Evolutionary conservation across 2,329 filamentous ascomycete genomes (phyloP), one percentile per base, ranked within the genome.

Genomic region (Fusarium udum): DNA sequence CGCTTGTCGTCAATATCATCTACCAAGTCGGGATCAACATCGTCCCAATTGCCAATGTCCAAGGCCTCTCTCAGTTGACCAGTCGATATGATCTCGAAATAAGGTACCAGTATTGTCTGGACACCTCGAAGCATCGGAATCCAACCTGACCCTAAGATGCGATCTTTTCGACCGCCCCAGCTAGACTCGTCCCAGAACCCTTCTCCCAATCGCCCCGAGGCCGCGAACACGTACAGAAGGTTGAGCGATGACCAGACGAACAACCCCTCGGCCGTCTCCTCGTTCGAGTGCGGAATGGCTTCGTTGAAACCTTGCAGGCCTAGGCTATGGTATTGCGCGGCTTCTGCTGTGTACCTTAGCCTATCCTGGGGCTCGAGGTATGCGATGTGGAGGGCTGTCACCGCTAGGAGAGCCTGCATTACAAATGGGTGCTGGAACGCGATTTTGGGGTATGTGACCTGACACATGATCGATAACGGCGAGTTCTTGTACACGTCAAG

Each of bases 161-260:
- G 46, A 8, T 67, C 64, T 53, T 67, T 67, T 7, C 53, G 64
- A 0, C 16, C 39, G 1, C 22, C 34, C 22, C 32, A 26, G 6
- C 40, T 46, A 7, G 64, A 46, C 2, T 67, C 63, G 1, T 61
- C 53, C 64, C 64, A 67, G 4, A 61, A 11, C 1, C 34, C 64
- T 26, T 67, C 13, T 4, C 64, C 63, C 11, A 67, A 8, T 10
- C 64, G 63, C 10, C 64, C 64, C 1, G 64, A 52, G 4, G 59
- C 14, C 7, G 34, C 64, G 18, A 67, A 61, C 0, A 67, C 64
- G 13, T 67, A 67, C 0, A 67, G 6, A 4, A 67, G 28, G 22
- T 67, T 67, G 13, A 67, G 40, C 6, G 63, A 48, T 1, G 64
- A 67, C 64, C 64, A 67, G 4, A 36, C 10, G 6, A 67, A 67